Evolutionary conservation across 2,329 filamentous ascomycete species (phyloP).

Genomic region (Aspergillus costaricaensis): DNA sequence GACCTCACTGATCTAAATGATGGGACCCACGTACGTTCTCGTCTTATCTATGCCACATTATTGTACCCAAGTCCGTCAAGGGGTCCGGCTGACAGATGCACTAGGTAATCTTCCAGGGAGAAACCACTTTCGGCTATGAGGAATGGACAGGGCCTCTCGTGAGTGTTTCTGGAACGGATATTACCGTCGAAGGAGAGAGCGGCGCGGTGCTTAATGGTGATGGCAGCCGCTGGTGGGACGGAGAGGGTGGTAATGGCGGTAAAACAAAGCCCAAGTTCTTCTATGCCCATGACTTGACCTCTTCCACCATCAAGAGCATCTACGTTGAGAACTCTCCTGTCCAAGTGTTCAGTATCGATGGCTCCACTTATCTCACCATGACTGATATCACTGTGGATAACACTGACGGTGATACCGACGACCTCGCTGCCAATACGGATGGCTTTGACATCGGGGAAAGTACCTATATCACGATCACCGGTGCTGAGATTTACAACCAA

Average conservation of each 20-base stretch:
- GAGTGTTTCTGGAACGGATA: slow-evolving; percentile 58
- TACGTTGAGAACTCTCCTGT: slow-evolving; percentile 42
- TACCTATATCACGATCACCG: slow-evolving; percentile 52
- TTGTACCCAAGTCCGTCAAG: background rate
- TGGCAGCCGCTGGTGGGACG: slow-evolving; percentile 62
- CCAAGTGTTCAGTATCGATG: slow-evolving; percentile 39
- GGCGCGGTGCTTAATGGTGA: slow-evolving; percentile 59
- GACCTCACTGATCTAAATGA: background rate
- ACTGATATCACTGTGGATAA: slow-evolving; percentile 60
- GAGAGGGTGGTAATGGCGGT: slow-evolving; percentile 61
- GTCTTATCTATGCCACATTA: accelerated
- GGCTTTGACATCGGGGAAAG: slow-evolving; percentile 42
- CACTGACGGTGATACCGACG: slow-evolving; percentile 51
- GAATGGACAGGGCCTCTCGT: slow-evolving; percentile 67
- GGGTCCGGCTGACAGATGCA: background rate
- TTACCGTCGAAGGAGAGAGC: slow-evolving; percentile 54
- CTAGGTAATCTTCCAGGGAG: slow-evolving; percentile 63
- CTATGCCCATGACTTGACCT: slow-evolving; percentile 43
- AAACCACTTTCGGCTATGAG: slow-evolving; percentile 66
- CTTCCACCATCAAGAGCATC: slow-evolving; percentile 36
- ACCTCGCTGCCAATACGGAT: slow-evolving; percentile 56
- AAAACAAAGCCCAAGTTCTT: slow-evolving; percentile 70
- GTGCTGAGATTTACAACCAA: slow-evolving; percentile 58
- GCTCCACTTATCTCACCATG: slow-evolving; percentile 54
- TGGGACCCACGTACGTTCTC: background rate